Percentiles rank a stretch among this genome's conserved stretches.
Conservation (phyloP, 345 rosid species). For the Populus alba region DNA sequence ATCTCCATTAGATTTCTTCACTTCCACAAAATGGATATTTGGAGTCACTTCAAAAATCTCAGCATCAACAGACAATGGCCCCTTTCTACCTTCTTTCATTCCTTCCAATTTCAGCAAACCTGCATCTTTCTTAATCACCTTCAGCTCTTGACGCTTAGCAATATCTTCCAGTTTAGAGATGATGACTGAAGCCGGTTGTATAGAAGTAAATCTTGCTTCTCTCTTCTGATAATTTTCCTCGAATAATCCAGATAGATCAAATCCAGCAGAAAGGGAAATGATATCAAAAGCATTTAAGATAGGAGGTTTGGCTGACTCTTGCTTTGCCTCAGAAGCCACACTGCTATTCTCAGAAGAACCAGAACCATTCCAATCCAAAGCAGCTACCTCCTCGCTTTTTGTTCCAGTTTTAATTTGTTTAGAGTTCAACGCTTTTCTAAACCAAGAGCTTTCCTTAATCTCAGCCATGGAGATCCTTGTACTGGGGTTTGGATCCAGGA, state of each 20-base stretch:
- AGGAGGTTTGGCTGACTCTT: slow-evolving; percentile 4
- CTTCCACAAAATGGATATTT: slow-evolving; percentile 21
- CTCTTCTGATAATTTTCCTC: slow-evolving; percentile 5
- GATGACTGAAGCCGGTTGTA: slow-evolving; percentile 19
- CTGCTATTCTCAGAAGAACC: slow-evolving; percentile 17
- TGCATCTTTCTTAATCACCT: slow-evolving; percentile 20
- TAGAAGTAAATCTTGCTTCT: slow-evolving; percentile 22
- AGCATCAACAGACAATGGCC: slow-evolving; percentile 18
- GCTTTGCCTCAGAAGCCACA: slow-evolving; percentile 6
- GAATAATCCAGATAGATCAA: slow-evolving; percentile 28
- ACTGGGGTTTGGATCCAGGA: slow-evolving; percentile 18
- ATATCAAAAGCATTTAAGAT: slow-evolving; percentile 27
- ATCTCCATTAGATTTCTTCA: slow-evolving; percentile 17
- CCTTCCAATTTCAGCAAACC: slow-evolving; percentile 24
- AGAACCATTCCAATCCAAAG: slow-evolving; percentile 13
- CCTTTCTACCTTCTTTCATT: slow-evolving; percentile 18
- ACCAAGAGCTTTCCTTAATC: slow-evolving; percentile 21
- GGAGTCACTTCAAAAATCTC: slow-evolving; percentile 27
- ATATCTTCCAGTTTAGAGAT: slow-evolving; percentile 23
- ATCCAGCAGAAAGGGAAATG: slow-evolving; percentile 28
- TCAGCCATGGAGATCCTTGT: slow-evolving; percentile 22
- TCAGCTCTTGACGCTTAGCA: slow-evolving; percentile 12
- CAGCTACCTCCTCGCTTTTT: neutral
- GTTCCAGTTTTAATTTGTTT: slow-evolving; percentile 14
- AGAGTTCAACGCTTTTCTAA: slow-evolving; percentile 13